Percentiles rank a stretch among this genome's conserved stretches.
phyloP scores from a whole-genome alignment of 2,329 filamentous ascomycete genomes.

The Chrysosporium keratinophilum region DNA sequence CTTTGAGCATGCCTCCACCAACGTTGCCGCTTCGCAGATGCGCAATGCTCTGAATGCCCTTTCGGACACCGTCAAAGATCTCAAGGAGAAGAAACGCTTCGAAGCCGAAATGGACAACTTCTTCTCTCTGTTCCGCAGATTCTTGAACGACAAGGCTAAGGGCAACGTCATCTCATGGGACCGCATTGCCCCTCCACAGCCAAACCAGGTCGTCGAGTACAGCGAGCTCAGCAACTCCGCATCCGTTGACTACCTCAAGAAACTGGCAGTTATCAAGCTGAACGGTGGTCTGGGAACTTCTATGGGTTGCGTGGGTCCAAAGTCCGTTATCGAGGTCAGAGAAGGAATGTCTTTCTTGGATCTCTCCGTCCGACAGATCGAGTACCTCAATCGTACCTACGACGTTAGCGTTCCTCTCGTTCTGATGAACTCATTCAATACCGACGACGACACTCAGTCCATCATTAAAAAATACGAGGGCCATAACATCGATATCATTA shows the following conservation, averaged over 20 bases:
- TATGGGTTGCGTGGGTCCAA: conserved; percentile 98
- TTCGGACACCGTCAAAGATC: conserved; percentile 77
- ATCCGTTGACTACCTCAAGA: conserved; percentile 88
- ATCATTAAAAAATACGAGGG: conserved; percentile 99
- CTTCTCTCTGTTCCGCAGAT: conserved; percentile 95
- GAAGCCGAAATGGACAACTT: conserved; percentile 99
- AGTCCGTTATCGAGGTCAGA: conserved; percentile 98
- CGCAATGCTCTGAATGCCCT: conserved; percentile 92
- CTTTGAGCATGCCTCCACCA: conserved; percentile 98
- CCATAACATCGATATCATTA: conserved; percentile 98
- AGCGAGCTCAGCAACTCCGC: conserved; percentile 79
- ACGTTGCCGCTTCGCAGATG: conserved; percentile 97
- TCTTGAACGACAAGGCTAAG: conserved; percentile 98
- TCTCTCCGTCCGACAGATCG: conserved; percentile 95
- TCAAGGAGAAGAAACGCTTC: conserved; percentile 65
- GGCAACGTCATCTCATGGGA: conserved; percentile 94
- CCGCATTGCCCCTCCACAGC: conserved; percentile 85
- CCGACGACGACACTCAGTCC: conserved; percentile 90
- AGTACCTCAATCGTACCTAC: conserved; percentile 98
- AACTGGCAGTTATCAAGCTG: conserved; percentile 96
- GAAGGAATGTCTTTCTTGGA: conserved; percentile 99
- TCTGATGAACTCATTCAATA: conserved; percentile 99
- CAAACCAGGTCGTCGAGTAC: conserved; percentile 91
- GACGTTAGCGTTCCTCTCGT: conserved; percentile 95
- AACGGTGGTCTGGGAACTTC: conserved; percentile 98